phyloP scores from a whole-genome alignment of 345 rosid genomes.

The Rhodomyrtus tomentosa region DNA sequence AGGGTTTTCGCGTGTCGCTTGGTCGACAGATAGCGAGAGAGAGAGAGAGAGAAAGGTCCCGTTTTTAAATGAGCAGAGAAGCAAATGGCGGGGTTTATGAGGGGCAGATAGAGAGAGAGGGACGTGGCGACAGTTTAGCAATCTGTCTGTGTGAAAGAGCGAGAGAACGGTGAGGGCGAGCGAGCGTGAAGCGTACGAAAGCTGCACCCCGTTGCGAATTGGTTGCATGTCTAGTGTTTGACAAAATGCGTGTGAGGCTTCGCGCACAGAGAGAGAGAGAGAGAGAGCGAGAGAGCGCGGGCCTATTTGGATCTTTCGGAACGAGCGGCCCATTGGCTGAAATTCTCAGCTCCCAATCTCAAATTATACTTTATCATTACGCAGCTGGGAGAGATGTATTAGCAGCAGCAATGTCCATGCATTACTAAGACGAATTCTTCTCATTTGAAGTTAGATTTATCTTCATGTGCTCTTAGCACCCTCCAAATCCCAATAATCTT shows the following conservation, averaged over 20 bases:
- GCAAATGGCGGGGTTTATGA: slow-evolving; percentile 56
- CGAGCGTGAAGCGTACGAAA: not conserved
- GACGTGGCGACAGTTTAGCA: slow-evolving; percentile 21
- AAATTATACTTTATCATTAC: not conserved
- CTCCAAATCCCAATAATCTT: too few relatives aligned
- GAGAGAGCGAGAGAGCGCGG: not conserved
- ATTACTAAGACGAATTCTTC: too few relatives aligned
- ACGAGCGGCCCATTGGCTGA: not conserved
- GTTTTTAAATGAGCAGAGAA: slow-evolving; percentile 25
- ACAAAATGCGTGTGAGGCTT: not conserved
- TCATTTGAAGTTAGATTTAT: too few relatives aligned
- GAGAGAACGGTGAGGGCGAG: not conserved
- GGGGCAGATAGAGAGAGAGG: slow-evolving; percentile 1
- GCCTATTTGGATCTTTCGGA: not conserved
- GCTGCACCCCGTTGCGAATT: not conserved
- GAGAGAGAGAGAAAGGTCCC: not conserved
- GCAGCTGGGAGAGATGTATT: too few relatives aligned
- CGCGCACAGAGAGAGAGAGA: not conserved
- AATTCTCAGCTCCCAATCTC: not conserved
- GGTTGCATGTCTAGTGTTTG: not conserved
- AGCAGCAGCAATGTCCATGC: too few relatives aligned
- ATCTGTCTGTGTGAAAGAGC: not conserved
- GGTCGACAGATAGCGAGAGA: not conserved
- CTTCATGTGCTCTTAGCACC: too few relatives aligned
- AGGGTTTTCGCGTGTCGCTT: not conserved